Percentiles rank a stretch among this genome's conserved stretches.
Evolutionary conservation across 2,329 filamentous ascomycete genomes (phyloP).

Genomic region (Ophiostoma triangulosporum): DNA sequence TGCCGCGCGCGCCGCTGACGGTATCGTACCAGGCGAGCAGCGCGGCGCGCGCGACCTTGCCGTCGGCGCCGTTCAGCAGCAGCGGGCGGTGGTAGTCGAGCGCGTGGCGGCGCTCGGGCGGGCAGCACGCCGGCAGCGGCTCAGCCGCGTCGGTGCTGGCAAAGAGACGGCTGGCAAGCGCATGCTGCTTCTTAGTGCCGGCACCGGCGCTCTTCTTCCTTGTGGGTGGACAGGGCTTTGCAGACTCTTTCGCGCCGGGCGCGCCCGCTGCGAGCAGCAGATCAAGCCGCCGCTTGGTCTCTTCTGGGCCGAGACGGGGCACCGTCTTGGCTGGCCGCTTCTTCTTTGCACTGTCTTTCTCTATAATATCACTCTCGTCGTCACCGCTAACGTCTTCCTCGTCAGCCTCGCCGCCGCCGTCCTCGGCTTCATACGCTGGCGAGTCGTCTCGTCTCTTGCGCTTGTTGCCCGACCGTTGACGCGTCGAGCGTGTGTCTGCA

Average conservation of each 20-base stretch:
- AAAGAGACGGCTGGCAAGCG: background rate
- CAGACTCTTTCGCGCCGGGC: background rate
- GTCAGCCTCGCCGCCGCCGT: background rate
- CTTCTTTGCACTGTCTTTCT: background rate
- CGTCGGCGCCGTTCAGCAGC: conserved; percentile 27
- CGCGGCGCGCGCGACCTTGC: conserved; percentile 20
- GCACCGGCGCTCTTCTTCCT: background rate
- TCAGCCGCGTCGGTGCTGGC: background rate
- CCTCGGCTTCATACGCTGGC: background rate
- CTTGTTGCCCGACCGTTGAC: background rate
- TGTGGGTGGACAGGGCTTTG: background rate
- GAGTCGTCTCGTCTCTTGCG: background rate
- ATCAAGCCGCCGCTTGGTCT: background rate
- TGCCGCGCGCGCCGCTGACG: conserved; percentile 32
- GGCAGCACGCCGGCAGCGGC: conserved; percentile 8
- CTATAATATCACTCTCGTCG: background rate
- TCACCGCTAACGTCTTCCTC: background rate
- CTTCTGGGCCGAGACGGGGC: background rate
- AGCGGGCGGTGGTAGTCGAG: conserved; percentile 36
- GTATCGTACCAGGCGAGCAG: conserved; percentile 40
- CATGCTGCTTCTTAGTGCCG: background rate
- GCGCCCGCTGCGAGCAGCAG: background rate
- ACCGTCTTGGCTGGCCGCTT: background rate
- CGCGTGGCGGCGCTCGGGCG: conserved; percentile 23
- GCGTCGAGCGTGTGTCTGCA: background rate